Conservation (phyloP, 495 filamentous ascomycete species). For the Penicillium egyptiacum region DNA sequence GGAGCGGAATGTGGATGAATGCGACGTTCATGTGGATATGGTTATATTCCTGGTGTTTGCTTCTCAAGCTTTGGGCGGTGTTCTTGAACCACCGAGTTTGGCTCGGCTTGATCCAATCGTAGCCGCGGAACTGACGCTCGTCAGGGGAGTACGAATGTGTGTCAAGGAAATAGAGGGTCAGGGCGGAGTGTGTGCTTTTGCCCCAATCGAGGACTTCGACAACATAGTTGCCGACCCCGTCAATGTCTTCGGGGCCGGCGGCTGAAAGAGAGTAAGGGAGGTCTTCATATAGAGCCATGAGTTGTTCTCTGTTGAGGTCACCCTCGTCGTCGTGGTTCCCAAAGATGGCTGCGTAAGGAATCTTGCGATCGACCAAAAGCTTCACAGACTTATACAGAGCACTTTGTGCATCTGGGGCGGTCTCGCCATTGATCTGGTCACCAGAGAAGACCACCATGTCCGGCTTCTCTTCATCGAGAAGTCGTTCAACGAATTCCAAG, state of each 20-base stretch:
- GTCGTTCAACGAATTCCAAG: constrained; percentile 77
- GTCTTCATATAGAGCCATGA: constrained; percentile 81
- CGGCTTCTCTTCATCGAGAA: constrained; percentile 88
- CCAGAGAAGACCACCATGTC: constrained; percentile 88
- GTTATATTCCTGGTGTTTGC: constrained; percentile 75
- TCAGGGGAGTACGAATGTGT: constrained; percentile 91
- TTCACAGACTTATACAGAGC: constrained; percentile 93
- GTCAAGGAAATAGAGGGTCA: constrained; percentile 92
- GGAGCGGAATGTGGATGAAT: constrained; percentile 95
- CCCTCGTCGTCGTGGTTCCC: constrained; percentile 98
- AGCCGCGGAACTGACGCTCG: constrained; percentile 78
- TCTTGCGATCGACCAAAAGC: constrained; percentile 78
- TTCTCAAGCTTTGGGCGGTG: constrained; percentile 66
- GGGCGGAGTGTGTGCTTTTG: constrained; percentile 75
- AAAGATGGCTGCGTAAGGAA: constrained; percentile 92
- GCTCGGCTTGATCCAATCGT: constrained; percentile 92
- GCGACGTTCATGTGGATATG: constrained; percentile 94
- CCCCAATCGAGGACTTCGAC: constrained; percentile 85
- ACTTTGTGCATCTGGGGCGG: constrained; percentile 85
- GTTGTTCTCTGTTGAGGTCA: constrained; percentile 66
- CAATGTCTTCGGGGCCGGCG: constrained; percentile 77
- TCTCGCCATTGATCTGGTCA: constrained; percentile 94
- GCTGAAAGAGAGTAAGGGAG: constrained; percentile 86
- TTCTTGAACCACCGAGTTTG: constrained; percentile 93
- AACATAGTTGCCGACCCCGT: constrained; percentile 92